Percentiles rank a stretch among this genome's conserved stretches.
Evolutionary conservation across 768 basidiomycete species (phyloP).

Genomic region (Candolleomyces aberdarensis): DNA sequence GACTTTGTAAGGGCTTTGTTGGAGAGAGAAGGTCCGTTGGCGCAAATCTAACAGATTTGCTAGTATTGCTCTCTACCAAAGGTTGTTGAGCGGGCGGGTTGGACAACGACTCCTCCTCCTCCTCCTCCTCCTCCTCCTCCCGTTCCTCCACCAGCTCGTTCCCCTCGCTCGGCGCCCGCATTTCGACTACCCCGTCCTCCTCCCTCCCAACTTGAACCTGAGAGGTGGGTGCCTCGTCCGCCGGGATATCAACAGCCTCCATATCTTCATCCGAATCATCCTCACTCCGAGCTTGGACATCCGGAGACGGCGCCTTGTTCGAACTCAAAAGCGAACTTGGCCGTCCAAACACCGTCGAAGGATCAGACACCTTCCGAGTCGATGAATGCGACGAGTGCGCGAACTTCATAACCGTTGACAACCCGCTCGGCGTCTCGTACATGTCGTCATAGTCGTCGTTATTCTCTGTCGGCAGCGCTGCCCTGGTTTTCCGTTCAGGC

Average conservation of each 20-base stretch:
- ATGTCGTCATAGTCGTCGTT: slow-evolving; percentile 19
- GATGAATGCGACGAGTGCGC: slow-evolving; percentile 6
- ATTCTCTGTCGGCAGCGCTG: slow-evolving; percentile 2
- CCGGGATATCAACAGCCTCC: slow-evolving; percentile 3
- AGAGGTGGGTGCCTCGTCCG: too few species aligned
- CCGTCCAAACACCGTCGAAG: slow-evolving; percentile 9
- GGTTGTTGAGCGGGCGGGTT: too few species aligned
- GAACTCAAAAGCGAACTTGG: neutral
- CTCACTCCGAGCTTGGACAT: neutral
- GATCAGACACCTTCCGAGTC: neutral
- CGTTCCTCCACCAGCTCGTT: too few species aligned
- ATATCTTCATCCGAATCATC: slow-evolving; percentile 40
- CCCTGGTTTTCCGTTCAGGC: neutral
- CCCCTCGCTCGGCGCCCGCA: too few species aligned
- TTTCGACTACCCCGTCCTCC: too few species aligned
- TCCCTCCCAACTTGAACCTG: too few species aligned
- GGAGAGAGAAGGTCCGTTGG: too few species aligned
- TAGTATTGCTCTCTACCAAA: too few species aligned
- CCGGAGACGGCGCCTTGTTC: neutral
- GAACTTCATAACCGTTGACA: slow-evolving; percentile 13
- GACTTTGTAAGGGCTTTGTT: too few species aligned
- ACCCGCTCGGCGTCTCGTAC: slow-evolving; percentile 5
- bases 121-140: too few species aligned
- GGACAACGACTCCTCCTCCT: too few species aligned
- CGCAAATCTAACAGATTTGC: too few species aligned